A percentile compares a stretch with the other conserved stretches of the same genome.
These are phyloP conservation scores for Suhomyces maxii DNA, from an alignment of 1,139 yeast species.

Conservation along the genomic window DNA sequence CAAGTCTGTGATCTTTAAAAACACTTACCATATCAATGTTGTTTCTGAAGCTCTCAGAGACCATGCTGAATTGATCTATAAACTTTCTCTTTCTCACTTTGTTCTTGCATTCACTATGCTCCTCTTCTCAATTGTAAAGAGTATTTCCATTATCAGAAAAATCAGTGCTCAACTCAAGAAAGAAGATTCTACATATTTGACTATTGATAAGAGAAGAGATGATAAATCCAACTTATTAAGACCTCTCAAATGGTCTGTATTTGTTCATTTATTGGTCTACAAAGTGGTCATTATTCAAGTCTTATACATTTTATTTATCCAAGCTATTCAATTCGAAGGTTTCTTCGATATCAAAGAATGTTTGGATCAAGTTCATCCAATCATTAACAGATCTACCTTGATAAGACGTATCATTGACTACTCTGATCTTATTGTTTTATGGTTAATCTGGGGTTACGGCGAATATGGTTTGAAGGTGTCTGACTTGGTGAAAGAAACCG, in stretches of 20 bases:
- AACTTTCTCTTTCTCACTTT: constrained; percentile 7
- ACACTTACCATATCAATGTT: constrained; percentile 7
- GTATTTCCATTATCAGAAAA: constrained; percentile 2
- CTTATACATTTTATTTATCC: constrained; percentile 5
- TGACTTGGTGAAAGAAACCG: not conserved
- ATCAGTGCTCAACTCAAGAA: constrained; percentile 1
- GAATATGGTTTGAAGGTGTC: constrained; percentile 5
- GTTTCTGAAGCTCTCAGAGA: not conserved
- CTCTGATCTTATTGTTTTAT: constrained; percentile 13
- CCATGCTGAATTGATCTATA: constrained; percentile 4
- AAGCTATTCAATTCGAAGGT: constrained; percentile 12
- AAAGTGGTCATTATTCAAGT: constrained; percentile 10
- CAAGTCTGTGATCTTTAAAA: constrained; percentile 6
- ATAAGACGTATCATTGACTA: constrained; percentile 3
- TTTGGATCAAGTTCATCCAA: constrained; percentile 9
- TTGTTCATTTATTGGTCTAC: constrained; percentile 13
- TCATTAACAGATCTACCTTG: constrained; percentile 2
- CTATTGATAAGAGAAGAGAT: constrained; percentile 8
- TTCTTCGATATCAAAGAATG: constrained; percentile 14
- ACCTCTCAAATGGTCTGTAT: constrained; percentile 10
- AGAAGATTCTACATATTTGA: constrained; percentile 4
- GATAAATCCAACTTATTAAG: constrained; percentile 8
- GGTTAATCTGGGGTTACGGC: constrained; percentile 15
- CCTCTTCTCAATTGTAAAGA: constrained; percentile 2
- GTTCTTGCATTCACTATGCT: constrained; percentile 2